Evolutionary conservation across 441 rosid genomes (phyloP), one percentile per base, ranked within the genome.

Genomic region (Kokia cookei): DNA sequence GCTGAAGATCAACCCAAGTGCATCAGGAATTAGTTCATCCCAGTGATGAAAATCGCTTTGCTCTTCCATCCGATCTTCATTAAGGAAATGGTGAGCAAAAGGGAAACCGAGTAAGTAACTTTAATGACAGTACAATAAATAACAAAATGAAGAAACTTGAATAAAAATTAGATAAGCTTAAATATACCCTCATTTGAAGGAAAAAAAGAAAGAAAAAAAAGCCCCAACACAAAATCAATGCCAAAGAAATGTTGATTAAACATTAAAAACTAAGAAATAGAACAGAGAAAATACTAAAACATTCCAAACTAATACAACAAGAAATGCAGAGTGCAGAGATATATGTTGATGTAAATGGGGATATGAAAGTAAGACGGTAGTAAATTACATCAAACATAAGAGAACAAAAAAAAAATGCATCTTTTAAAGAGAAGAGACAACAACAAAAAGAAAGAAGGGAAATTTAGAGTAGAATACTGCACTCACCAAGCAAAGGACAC

Each of bases 11-110:
- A 92, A 73, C 43, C 97, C 96, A 45, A 94, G 86, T 2, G 94
- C 94, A 63, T 94, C 98, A 2, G 98, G 98, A 42, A 92, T 87
- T 24, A 94, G 79, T 68, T 94, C 97, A 65, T 90, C 98, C 98
- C 97, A 94, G 5, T 58, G 75, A 72, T 88, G 73, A 75, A 82
- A 81, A 75, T 88, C 89, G 24, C 84, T 78, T 66, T 74, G 91
- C 48, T 71, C 86, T 73, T 84, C 96, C 97, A 93, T 91, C 73
- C 81, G 51, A 53, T 65, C 81, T 71, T 77, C 67, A 37, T 68
- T 68, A 40, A 68, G 53, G 73, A 11, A 29, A 82, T 40, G 26
- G 57, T 47, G 17, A 37, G 3, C 65, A 71, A 17, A 65, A 75
- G 43, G 7, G 19, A 35, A 7, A 42, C 29, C 78, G 7, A 53